These are phyloP conservation scores for Plantago major DNA, from an alignment of 257 asterid species.

Conservation along the genomic window DNA sequence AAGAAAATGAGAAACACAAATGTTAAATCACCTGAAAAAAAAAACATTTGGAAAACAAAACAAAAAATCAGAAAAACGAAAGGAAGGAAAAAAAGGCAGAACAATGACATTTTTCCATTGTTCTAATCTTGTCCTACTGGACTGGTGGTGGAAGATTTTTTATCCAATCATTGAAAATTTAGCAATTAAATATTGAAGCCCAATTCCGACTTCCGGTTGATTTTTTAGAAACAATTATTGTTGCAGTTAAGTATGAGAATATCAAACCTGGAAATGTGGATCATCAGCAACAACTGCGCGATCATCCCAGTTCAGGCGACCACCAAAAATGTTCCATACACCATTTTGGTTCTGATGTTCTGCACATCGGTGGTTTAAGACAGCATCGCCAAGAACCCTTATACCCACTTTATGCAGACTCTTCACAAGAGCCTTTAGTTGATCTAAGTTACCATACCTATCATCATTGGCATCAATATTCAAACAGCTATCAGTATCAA, in stretches of 20 bases:
- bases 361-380: constrained; percentile 94
- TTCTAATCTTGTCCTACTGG: too few relatives aligned
- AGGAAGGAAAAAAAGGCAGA: too few relatives aligned
- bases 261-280: constrained; percentile 93
- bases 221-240: not conserved
- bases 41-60: too few relatives aligned
- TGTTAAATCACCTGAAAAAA: too few relatives aligned
- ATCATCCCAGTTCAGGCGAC: constrained; percentile 95
- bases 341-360: constrained; percentile 68
- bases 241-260: constrained; percentile 12
- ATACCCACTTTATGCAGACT: constrained; percentile 73
- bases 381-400: constrained; percentile 86
- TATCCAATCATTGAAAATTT: too few relatives aligned
- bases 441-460: constrained; percentile 82
- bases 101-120: too few relatives aligned
- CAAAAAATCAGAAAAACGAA: too few relatives aligned
- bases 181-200: constrained; percentile 2
- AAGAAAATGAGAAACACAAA: too few relatives aligned
- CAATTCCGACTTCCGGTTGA: constrained; percentile 5
- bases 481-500: not conserved
- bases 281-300: constrained; percentile 94
- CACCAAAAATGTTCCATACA: constrained; percentile 94
- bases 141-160: too few relatives aligned
- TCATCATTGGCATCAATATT: constrained; percentile 14
- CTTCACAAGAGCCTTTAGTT: constrained; percentile 63